Conservation (phyloP, 1,139 yeast species). For the Geotrichum reessii region DNA sequence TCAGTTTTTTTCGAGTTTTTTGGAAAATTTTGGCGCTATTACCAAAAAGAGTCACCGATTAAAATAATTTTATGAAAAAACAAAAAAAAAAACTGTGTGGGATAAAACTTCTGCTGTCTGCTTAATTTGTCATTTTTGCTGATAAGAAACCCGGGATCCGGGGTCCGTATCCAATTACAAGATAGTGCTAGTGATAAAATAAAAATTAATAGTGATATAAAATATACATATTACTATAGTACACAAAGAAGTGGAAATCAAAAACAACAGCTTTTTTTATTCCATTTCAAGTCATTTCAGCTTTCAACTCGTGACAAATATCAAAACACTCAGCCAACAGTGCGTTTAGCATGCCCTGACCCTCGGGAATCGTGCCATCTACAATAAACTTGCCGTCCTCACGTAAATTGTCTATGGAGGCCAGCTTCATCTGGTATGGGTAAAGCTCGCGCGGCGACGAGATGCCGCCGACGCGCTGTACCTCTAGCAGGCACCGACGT, state of each 20-base stretch:
- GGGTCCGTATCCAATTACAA: too few species aligned
- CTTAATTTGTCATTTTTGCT: neutral
- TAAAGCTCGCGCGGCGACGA: slow-evolving; percentile 80
- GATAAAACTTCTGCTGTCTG: neutral
- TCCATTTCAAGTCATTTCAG: too few species aligned
- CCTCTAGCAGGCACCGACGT: slow-evolving; percentile 79
- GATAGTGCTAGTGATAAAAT: too few species aligned
- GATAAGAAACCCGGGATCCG: neutral
- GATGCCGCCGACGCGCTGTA: slow-evolving; percentile 88
- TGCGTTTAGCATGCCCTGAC: slow-evolving; percentile 90
- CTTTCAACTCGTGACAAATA: slow-evolving; percentile 79
- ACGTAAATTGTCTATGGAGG: slow-evolving; percentile 79
- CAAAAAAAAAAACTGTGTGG: neutral
- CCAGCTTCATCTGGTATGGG: slow-evolving; percentile 91
- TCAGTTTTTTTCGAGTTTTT: slow-evolving; percentile 1
- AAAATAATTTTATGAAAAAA: neutral
- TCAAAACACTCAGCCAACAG: slow-evolving; percentile 91
- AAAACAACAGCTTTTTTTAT: too few species aligned
- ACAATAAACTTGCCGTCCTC: slow-evolving; percentile 87
- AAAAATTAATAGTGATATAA: neutral
- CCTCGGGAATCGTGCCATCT: slow-evolving; percentile 87
- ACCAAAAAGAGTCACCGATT: neutral
- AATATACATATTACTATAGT: too few species aligned
- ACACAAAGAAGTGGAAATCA: neutral
- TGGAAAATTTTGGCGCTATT: neutral